Evolutionary conservation across 441 rosid genomes (phyloP).

Genomic region (Populus tomentosa): DNA sequence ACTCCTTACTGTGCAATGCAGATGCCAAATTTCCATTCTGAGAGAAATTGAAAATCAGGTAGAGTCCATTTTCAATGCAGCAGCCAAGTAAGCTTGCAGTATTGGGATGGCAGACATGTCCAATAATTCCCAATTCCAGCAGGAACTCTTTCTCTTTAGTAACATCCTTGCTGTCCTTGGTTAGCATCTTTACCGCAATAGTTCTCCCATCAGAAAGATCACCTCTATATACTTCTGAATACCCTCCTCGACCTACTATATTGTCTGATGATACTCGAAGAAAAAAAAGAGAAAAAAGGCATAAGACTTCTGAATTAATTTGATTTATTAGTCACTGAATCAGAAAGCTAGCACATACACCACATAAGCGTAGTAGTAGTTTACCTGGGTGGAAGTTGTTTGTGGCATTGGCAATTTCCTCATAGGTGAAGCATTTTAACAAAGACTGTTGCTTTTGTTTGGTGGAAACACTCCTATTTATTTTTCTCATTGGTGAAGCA

Average conservation of each 20-base stretch:
- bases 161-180: constrained; percentile 69
- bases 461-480: constrained; percentile 30
- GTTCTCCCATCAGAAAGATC: constrained; percentile 60
- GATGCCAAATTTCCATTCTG: constrained; percentile 75
- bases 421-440: constrained; percentile 62
- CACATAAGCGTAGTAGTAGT: background rate
- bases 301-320: background rate
- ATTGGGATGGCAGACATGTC: constrained; percentile 82
- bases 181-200: constrained; percentile 80
- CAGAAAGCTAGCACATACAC: background rate
- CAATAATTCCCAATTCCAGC: constrained; percentile 74
- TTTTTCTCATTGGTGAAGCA: constrained; percentile 47
- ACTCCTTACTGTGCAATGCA: constrained; percentile 63
- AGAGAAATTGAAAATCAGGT: constrained; percentile 71
- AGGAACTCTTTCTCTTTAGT: constrained; percentile 85
- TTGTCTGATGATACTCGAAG: constrained; percentile 40
- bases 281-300: background rate
- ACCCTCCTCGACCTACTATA: constrained; percentile 82
- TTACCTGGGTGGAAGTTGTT: constrained; percentile 67
- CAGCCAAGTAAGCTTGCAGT: constrained; percentile 78
- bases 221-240: constrained; percentile 89
- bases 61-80: constrained; percentile 86
- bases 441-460: constrained; percentile 47
- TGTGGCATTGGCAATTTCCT: constrained; percentile 72
- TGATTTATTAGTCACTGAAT: background rate